Conservation (phyloP, 495 filamentous ascomycete genomes). For the Penicillium canescens region DNA sequence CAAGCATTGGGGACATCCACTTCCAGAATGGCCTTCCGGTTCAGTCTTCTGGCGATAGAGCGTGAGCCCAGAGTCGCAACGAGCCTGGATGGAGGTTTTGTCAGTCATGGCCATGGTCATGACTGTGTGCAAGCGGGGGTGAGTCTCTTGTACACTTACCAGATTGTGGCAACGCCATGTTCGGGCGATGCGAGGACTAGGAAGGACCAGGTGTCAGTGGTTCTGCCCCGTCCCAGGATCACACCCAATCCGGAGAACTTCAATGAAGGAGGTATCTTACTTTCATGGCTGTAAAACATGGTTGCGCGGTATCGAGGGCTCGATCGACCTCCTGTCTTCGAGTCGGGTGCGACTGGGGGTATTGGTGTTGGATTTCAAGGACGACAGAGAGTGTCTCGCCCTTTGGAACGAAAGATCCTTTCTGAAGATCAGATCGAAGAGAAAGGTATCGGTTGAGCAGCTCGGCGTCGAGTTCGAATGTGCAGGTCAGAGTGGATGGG, state of each 20-base stretch:
- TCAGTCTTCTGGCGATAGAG: conserved; percentile 70
- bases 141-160: conserved; percentile 49
- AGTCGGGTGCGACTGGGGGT: not conserved
- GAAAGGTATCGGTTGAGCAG: too few relatives aligned
- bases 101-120: not conserved
- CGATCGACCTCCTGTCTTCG: not conserved
- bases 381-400: not conserved
- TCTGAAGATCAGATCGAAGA: too few relatives aligned
- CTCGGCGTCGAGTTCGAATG: too few relatives aligned
- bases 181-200: conserved; percentile 83
- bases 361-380: not conserved
- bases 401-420: not conserved
- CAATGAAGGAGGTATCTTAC: conserved; percentile 43
- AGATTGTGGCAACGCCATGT: conserved; percentile 92
- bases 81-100: conserved; percentile 57
- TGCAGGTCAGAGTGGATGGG: too few relatives aligned
- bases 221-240: not conserved
- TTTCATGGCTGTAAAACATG: conserved; percentile 95
- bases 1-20: conserved; percentile 88
- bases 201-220: conserved; percentile 13
- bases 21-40: conserved; percentile 82
- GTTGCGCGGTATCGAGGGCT: conserved; percentile 4
- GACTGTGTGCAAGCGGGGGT: not conserved
- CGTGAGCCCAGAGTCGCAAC: conserved; percentile 85
- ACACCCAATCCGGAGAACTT: not conserved